phyloP scores from a whole-genome alignment of 768 basidiomycete genomes.

The Phlebiopsis gigantea region DNA sequence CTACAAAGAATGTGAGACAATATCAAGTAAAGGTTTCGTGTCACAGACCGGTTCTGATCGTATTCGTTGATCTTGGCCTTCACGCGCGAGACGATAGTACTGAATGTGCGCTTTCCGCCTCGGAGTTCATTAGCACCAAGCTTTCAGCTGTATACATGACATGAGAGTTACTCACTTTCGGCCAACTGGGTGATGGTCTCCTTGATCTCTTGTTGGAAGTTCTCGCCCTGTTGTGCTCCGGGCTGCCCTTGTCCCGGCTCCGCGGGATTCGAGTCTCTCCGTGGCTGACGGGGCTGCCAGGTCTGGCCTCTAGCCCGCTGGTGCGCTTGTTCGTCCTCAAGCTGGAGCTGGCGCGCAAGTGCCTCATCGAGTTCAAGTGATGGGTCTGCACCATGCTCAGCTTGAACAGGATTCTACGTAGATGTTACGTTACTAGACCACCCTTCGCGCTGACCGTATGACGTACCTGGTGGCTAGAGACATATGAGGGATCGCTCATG shows the following conservation, averaged over 20 bases:
- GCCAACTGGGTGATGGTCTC: slow-evolving; percentile 74
- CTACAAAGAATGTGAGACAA: not conserved
- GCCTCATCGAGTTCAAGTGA: slow-evolving; percentile 70
- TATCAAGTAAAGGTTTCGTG: not conserved
- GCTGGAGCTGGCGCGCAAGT: slow-evolving; percentile 63
- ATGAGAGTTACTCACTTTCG: slow-evolving; percentile 50
- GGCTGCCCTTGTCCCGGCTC: not conserved
- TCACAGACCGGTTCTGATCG: slow-evolving; percentile 47
- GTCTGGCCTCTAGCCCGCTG: slow-evolving; percentile 15
- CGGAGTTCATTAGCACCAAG: not conserved
- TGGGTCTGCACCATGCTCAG: slow-evolving; percentile 32
- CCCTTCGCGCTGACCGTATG: not conserved
- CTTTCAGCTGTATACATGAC: not conserved
- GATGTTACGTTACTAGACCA: too few relatives aligned
- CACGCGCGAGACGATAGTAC: slow-evolving; percentile 65
- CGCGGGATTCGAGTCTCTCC: slow-evolving; percentile 9
- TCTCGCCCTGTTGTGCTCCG: slow-evolving; percentile 20
- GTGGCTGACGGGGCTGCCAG: slow-evolving; percentile 13
- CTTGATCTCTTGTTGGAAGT: slow-evolving; percentile 60
- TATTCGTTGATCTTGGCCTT: slow-evolving; percentile 82
- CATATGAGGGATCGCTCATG: slow-evolving; percentile 82
- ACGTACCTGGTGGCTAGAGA: slow-evolving; percentile 31
- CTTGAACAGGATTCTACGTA: too few relatives aligned
- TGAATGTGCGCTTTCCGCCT: slow-evolving; percentile 73
- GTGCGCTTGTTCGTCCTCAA: slow-evolving; percentile 40